Percentiles rank a stretch among this genome's conserved stretches.
phyloP scores from a whole-genome alignment of 768 basidiomycete species.

The Suillus discolor region DNA sequence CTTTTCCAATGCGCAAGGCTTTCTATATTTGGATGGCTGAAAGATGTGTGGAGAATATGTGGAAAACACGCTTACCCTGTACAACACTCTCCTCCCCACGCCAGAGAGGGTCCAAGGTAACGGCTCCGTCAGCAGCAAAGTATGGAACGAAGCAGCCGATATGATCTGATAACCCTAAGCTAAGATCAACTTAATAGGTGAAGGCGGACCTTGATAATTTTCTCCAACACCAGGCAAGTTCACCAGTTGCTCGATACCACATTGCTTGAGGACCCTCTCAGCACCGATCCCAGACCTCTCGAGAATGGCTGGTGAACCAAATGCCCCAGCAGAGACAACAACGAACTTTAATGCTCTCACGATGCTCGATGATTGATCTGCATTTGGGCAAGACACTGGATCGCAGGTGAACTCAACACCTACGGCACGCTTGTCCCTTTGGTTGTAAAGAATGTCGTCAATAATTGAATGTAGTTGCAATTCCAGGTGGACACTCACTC shows the following conservation, averaged over 20 bases:
- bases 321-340: conserved; percentile 41
- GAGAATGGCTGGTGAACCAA: conserved; percentile 52
- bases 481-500: too few relatives aligned
- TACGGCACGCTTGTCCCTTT: conserved; percentile 36
- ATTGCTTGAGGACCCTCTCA: conserved; percentile 27
- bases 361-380: conserved; percentile 4
- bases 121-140: conserved; percentile 43
- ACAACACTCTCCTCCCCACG: conserved; percentile 39
- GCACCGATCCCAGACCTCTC: conserved; percentile 53
- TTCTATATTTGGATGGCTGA: not conserved
- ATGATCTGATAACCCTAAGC: conserved; percentile 28
- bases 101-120: conserved; percentile 51
- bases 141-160: conserved; percentile 31
- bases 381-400: conserved; percentile 22
- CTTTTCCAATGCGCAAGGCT: too few relatives aligned
- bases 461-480: too few relatives aligned
- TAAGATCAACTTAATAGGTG: too few relatives aligned
- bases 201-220: conserved; percentile 38
- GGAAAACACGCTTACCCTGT: conserved; percentile 37
- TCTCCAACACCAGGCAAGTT: conserved; percentile 47
- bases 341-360: conserved; percentile 38
- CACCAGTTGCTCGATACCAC: conserved; percentile 32
- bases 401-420: conserved; percentile 41
- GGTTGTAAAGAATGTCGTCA: too few relatives aligned
- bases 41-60: not conserved